Evolutionary conservation across 371 early-diverging fungal species (phyloP).

Genomic region (Fennellomyces sp.): DNA sequence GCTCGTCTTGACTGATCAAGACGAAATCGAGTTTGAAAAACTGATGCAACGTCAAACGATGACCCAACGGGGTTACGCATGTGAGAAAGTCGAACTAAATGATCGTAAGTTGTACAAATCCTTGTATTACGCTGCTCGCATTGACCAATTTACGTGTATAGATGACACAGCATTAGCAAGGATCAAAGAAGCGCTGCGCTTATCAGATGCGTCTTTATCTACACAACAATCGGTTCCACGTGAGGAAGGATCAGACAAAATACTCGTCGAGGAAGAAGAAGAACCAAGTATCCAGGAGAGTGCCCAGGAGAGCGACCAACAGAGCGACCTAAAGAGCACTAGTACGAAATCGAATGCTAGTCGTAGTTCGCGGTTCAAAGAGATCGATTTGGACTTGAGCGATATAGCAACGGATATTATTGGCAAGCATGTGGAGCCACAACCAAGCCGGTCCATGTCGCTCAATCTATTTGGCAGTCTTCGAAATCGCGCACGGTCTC

Average conservation of each 20-base stretch:
- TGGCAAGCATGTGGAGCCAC: not conserved
- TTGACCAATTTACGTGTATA: too few species aligned
- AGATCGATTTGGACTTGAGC: conserved; percentile 4
- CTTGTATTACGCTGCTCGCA: not conserved
- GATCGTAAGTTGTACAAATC: not conserved
- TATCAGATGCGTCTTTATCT: too few species aligned
- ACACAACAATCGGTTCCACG: too few species aligned
- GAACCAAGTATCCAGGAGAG: not conserved
- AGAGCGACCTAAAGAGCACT: not conserved
- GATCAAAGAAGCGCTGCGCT: too few species aligned
- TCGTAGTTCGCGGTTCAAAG: conserved; percentile 11
- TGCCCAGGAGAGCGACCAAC: not conserved
- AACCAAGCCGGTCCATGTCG: conserved; percentile 8
- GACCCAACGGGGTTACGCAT: not conserved
- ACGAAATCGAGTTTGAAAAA: conserved; percentile 37
- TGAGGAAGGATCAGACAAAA: not conserved
- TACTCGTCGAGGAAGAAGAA: not conserved
- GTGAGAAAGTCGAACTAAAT: not conserved
- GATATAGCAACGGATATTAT: not conserved
- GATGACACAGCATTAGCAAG: not conserved
- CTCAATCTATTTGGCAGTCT: conserved; percentile 21
- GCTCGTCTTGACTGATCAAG: conserved; percentile 42
- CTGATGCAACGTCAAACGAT: conserved; percentile 13
- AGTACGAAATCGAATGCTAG: not conserved
- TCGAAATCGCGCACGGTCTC: conserved; percentile 20